Conservation (phyloP, 75 land plant genomes). For the Picea sitchensis region DNA sequence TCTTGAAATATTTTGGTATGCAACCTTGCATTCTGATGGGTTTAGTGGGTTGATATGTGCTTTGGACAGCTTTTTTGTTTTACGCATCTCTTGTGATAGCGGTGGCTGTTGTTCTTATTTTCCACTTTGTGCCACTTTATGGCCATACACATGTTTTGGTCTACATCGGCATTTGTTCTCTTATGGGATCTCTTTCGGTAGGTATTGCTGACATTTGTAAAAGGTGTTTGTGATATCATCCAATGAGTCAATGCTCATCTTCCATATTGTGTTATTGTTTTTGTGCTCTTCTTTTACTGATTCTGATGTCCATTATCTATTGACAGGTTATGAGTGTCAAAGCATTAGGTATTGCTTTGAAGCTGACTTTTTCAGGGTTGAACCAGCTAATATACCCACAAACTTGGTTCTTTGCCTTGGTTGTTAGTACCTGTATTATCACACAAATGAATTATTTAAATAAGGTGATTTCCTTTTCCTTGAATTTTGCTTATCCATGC, state of each 20-base stretch:
- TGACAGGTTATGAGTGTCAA: slow-evolving; percentile 94
- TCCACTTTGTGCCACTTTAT: slow-evolving; percentile 73
- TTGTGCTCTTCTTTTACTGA: not conserved
- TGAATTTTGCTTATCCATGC: not conserved
- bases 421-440: slow-evolving; percentile 71
- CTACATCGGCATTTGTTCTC: slow-evolving; percentile 64
- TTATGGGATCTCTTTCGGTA: slow-evolving; percentile 37
- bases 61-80: slow-evolving; percentile 62
- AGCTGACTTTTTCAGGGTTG: slow-evolving; percentile 86
- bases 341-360: slow-evolving; percentile 92
- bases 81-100: slow-evolving; percentile 66
- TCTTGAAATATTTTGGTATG: not conserved
- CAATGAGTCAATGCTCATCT: not conserved
- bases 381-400: slow-evolving; percentile 86
- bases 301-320: not conserved
- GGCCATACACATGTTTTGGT: slow-evolving; percentile 86
- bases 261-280: not conserved
- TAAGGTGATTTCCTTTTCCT: slow-evolving; percentile 42
- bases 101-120: slow-evolving; percentile 51
- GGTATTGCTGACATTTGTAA: slow-evolving; percentile 4
- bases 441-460: slow-evolving; percentile 95
- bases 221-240: not conserved
- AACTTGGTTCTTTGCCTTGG: slow-evolving; percentile 74
- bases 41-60: slow-evolving; percentile 4
- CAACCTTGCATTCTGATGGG: slow-evolving; percentile 8